Evolutionary conservation across 1,284 basidiomycete species (phyloP).

Genomic region (Puccinia triticina): DNA sequence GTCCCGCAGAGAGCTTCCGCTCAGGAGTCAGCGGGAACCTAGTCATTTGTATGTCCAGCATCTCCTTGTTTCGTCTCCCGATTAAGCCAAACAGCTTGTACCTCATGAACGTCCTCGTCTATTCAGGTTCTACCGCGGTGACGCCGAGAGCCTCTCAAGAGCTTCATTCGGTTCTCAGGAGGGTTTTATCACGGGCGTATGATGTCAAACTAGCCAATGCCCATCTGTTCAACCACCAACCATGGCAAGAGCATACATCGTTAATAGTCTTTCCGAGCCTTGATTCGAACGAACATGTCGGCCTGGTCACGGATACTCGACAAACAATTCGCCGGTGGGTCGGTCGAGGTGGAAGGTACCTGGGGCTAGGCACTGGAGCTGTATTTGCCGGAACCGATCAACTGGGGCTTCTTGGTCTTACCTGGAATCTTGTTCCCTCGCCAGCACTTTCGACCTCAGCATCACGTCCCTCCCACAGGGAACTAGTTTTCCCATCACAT

Average conservation of each 20-base stretch:
- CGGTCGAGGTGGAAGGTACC: slow-evolving; percentile 34
- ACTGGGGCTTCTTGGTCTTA: slow-evolving; percentile 3
- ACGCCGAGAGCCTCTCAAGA: neutral
- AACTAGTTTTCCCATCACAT: neutral
- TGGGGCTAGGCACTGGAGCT: slow-evolving; percentile 40
- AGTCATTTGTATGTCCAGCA: neutral
- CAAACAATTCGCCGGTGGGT: slow-evolving; percentile 35
- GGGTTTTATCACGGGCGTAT: slow-evolving; percentile 32
- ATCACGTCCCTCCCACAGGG: neutral
- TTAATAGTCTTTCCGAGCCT: slow-evolving; percentile 41
- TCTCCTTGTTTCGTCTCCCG: neutral
- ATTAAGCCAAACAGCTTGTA: neutral
- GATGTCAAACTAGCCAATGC: slow-evolving; percentile 44
- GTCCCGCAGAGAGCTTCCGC: no score
- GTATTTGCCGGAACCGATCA: slow-evolving; percentile 16
- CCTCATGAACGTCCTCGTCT: slow-evolving; percentile 47
- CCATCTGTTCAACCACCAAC: slow-evolving; percentile 38
- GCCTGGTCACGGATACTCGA: neutral
- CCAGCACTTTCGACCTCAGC: neutral
- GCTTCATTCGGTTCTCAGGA: slow-evolving; percentile 6
- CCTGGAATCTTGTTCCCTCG: slow-evolving; percentile 1
- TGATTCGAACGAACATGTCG: slow-evolving; percentile 17
- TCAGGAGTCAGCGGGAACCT: neutral
- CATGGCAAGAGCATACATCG: slow-evolving; percentile 37
- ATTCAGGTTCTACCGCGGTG: slow-evolving; percentile 30